phyloP scores from a whole-genome alignment of 2,329 filamentous ascomycete genomes.

The Cladosporium sphaerospermum region DNA sequence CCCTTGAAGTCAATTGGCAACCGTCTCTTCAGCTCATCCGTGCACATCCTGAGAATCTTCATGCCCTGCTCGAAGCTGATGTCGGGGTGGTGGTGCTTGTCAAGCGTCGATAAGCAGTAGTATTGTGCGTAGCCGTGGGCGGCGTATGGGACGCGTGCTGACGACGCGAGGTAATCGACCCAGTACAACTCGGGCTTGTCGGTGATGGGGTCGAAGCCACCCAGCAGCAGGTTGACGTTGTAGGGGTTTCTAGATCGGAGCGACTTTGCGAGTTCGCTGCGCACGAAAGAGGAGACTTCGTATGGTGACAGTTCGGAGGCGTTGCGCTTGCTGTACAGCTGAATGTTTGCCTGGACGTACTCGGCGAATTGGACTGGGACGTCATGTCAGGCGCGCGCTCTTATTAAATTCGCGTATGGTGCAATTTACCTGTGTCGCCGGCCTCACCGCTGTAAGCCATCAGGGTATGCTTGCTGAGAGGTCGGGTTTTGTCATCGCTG shows the following conservation, averaged over 20 bases:
- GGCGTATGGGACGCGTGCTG: conserved; percentile 85
- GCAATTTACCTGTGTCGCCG: conserved; percentile 73
- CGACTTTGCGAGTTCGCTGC: conserved; percentile 84
- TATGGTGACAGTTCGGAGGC: conserved; percentile 84
- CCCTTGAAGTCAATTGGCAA: conserved; percentile 99
- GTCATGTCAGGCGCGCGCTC: not conserved
- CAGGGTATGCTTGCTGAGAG: conserved; percentile 86
- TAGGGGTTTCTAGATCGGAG: conserved; percentile 90
- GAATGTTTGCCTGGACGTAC: conserved; percentile 96
- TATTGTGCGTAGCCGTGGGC: conserved; percentile 99
- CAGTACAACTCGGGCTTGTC: conserved; percentile 90
- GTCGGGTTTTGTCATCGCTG: conserved; percentile 90
- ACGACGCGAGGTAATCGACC: conserved; percentile 90
- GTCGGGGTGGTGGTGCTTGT: conserved; percentile 97
- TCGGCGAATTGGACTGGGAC: conserved; percentile 90
- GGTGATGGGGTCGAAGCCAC: conserved; percentile 86
- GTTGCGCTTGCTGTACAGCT: conserved; percentile 98
- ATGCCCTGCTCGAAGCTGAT: conserved; percentile 84
- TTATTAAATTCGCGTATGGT: not conserved
- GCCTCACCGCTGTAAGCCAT: conserved; percentile 95
- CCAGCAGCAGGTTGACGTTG: conserved; percentile 91
- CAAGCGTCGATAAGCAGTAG: conserved; percentile 94
- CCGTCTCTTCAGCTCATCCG: conserved; percentile 91
- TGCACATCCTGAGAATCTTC: conserved; percentile 90
- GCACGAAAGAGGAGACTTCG: conserved; percentile 87